Evolutionary conservation across 306 rosid species (phyloP), one percentile per base, ranked within the genome.

Genomic region (Mucuna pruriens): DNA sequence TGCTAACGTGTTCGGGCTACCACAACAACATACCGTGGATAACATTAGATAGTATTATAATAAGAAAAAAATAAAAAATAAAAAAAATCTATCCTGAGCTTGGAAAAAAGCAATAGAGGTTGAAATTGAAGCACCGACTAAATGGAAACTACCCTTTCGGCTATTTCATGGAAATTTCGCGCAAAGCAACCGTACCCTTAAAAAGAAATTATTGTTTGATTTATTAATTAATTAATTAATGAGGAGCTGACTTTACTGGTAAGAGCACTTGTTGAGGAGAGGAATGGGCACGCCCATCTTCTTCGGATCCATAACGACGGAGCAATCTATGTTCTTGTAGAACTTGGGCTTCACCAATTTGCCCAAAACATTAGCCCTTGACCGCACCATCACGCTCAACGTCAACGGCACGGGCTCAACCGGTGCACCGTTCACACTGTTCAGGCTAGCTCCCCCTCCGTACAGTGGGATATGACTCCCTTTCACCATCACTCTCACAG

Each of bases 351-450:
- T 91, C 71, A 95, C 98, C 81, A 93, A 49, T 63, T 84, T 78
- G 2, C 99, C 98, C 90, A 95, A 77, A 13, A 93, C 98, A 81
- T 88, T 74, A 45, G 90, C 99, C 84, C 80, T 89, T 1, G 96
- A 88, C 69, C 88, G 82, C n/a, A 95, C 88, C 88, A 79, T 74
- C 79, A 95, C 84, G 52, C 38, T 78, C 49, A 95, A 80, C 9
- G 36, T 85, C 71, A 95, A 77, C 0, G 91, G 83, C 13, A 95
- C 93, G 49, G 87, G 57, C 16, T 87, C 82, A 15, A 74, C 67
- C 1, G 97, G 99, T 12, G 83, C 81, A 1, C 98, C 99, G 5
- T 86, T 90, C 45, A 77, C 5, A 68, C 92, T 95, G 42, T 84
- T 75, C 84, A 95, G 48, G 80, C 66, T 86, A 0, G 94, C 91